A percentile compares a stretch with the other conserved stretches of the same genome.
phyloP scores from a whole-genome alignment of 192 early-diverging fungal species.

The Linnemannia elongata region DNA sequence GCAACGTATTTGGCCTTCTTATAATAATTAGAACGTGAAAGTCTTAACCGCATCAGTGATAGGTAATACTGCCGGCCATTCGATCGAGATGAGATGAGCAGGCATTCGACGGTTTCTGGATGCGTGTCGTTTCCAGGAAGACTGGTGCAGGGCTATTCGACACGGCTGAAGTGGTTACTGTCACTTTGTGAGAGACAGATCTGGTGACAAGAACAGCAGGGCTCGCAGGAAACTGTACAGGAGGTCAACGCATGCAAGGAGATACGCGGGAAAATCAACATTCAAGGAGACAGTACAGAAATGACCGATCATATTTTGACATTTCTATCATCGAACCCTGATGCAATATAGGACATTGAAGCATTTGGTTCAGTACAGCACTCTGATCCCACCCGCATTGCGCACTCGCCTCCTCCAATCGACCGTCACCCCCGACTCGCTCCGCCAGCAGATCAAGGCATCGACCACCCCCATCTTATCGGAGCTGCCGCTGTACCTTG shows the following conservation, averaged over 20 bases:
- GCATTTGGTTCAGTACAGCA: constrained; percentile 70
- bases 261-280: not conserved
- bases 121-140: not conserved
- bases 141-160: not conserved
- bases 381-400: constrained; percentile 59
- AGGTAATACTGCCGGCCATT: constrained; percentile 38
- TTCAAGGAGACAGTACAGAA: not conserved
- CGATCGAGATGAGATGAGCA: not conserved
- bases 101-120: no score
- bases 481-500: constrained; percentile 63
- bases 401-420: constrained; percentile 56
- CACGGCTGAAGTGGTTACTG: not conserved
- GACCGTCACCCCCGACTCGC: constrained; percentile 50
- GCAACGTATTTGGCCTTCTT: not conserved
- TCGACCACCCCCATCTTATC: constrained; percentile 60
- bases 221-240: not conserved
- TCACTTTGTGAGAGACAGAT: not conserved
- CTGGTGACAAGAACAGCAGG: not conserved
- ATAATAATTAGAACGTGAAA: constrained; percentile 54
- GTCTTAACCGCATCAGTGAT: constrained; percentile 66
- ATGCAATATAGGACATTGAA: constrained; percentile 60
- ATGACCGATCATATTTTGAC: not conserved
- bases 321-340: not conserved
- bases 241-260: not conserved
- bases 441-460: constrained; percentile 60